These are phyloP conservation scores for Microbotryomycetes sp. DNA, from an alignment of 1,284 basidiomycete genomes.

Conservation along the genomic window DNA sequence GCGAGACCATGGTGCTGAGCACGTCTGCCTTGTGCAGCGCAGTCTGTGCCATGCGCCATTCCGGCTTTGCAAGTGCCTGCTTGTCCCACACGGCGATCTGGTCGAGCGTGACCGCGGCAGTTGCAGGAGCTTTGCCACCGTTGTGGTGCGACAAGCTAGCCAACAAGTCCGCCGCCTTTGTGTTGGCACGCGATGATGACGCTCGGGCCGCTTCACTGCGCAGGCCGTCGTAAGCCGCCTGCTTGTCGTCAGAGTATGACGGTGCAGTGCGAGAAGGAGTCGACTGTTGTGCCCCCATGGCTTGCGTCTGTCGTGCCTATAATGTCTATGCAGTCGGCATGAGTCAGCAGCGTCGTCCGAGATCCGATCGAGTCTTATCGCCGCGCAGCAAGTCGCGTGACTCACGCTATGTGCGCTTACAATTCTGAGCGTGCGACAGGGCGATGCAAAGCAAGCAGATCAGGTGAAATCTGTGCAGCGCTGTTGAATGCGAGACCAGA, in stretches of 20 bases:
- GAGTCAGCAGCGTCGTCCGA: too few species aligned
- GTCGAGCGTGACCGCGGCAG: conserved; percentile 23
- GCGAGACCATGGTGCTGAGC: conserved; percentile 56
- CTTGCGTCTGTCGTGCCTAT: too few species aligned
- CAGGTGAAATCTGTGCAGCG: too few species aligned
- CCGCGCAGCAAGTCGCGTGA: too few species aligned
- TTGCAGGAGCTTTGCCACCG: conserved; percentile 1
- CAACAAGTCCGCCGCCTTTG: conserved; percentile 16
- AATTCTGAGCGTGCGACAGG: too few species aligned
- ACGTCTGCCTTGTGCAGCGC: conserved; percentile 71
- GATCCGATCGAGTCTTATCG: too few species aligned
- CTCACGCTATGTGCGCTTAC: too few species aligned
- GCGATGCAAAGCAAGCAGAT: too few species aligned
- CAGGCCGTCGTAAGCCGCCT: conserved; percentile 13
- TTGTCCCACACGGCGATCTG: conserved; percentile 26
- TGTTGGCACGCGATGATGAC: background rate
- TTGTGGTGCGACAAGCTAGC: conserved; percentile 14
- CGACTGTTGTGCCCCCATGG: background rate
- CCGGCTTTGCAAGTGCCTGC: conserved; percentile 44
- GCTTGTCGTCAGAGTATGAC: conserved; percentile 9
- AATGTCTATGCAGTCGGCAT: background rate
- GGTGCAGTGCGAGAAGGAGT: background rate
- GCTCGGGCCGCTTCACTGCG: too few species aligned
- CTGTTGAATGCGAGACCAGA: too few species aligned
- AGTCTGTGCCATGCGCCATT: conserved; percentile 67